Base-by-base conservation (phyloP, 495 filamentous ascomycete species). In the Penicillium bovifimosum region DNA sequence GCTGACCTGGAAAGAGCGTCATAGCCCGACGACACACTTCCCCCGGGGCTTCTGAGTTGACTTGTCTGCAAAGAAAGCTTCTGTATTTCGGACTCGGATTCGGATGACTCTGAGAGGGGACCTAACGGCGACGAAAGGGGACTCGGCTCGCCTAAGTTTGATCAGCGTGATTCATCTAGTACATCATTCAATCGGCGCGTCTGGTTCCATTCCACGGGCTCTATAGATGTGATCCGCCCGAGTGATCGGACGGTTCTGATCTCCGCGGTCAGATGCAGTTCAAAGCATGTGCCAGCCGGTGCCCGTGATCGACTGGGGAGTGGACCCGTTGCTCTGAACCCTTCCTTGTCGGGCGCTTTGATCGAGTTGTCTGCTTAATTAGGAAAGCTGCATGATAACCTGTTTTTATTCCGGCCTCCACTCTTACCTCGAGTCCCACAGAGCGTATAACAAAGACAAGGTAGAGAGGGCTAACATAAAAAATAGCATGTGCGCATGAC, bases 41-140 rank as follows among this genome's bases (percentile, higher is more conserved):
- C 73, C 34, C 70, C 63, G 11, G 76, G 73, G 40, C 66, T 66
- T 61, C 65, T 73, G 61, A 74, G 63, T 32, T 63, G 67, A 38
- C 69, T 58, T 34, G 59, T 65, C 52, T 77, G 65, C 20, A 78
- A 68, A 24, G 69, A 65, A 47, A 88, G 76, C 60, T 83, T 85
- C 82, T 83, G 69, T 47, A 87, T 72, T 28, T 57, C 67, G 35
- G 66, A 60, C 52, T 69, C 66, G 27, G 63, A 62, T 60, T 72
- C 66, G 41, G 73, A 71, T 17, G 72, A 76, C 54, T 69, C 64
- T 52, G 72, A 72, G 31, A 75, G 64, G 40, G 65, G 66, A 42
- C 68, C 64, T 62, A 75, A 60, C 20, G 72, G 73, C 55, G 73
- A 76, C 59, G 73, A 75, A 47, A 74, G 58, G 53, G 73, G 73